Conservation (phyloP, 352 stramenopile genomes). For the Phytophthora cryptogea region DNA sequence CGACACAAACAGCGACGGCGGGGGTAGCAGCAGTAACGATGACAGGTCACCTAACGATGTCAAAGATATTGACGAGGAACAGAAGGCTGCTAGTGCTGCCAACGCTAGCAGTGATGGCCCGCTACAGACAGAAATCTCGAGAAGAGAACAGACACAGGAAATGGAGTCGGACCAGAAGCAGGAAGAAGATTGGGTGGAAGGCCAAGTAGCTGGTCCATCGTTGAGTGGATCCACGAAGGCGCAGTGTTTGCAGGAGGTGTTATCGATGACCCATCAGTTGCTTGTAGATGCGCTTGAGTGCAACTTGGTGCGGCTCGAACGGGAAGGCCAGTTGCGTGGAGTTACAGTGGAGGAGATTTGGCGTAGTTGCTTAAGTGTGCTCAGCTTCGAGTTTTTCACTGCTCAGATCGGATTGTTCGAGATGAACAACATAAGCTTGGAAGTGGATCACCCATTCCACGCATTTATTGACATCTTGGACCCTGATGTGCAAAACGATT, state of each 20-base stretch:
- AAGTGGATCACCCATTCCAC: slow-evolving; percentile 84
- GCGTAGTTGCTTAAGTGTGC: slow-evolving; percentile 58
- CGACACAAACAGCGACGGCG: slow-evolving; percentile 32
- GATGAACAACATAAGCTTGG: slow-evolving; percentile 96
- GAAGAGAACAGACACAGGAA: slow-evolving; percentile 1
- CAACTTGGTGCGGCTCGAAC: slow-evolving; percentile 67
- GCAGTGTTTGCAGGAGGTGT: slow-evolving; percentile 60
- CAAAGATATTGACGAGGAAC: slow-evolving; percentile 28
- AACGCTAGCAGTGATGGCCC: background rate
- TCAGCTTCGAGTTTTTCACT: slow-evolving; percentile 89
- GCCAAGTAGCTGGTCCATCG: background rate
- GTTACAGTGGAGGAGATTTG: slow-evolving; percentile 64
- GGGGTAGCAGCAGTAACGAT: slow-evolving; percentile 21
- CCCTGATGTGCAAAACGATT: slow-evolving; percentile 40
- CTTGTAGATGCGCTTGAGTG: slow-evolving; percentile 68
- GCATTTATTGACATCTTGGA: slow-evolving; percentile 77
- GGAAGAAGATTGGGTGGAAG: slow-evolving; percentile 6
- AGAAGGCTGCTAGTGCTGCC: slow-evolving; percentile 2
- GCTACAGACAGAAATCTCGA: slow-evolving; percentile 1
- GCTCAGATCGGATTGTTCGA: slow-evolving; percentile 95
- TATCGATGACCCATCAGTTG: slow-evolving; percentile 67
- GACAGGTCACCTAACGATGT: slow-evolving; percentile 29
- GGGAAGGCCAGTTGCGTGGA: slow-evolving; percentile 62
- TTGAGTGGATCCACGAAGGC: slow-evolving; percentile 29
- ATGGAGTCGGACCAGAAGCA: slow-evolving; percentile 18